phyloP scores from a whole-genome alignment of 495 filamentous ascomycete genomes.

The Aspergillus panamensis region DNA sequence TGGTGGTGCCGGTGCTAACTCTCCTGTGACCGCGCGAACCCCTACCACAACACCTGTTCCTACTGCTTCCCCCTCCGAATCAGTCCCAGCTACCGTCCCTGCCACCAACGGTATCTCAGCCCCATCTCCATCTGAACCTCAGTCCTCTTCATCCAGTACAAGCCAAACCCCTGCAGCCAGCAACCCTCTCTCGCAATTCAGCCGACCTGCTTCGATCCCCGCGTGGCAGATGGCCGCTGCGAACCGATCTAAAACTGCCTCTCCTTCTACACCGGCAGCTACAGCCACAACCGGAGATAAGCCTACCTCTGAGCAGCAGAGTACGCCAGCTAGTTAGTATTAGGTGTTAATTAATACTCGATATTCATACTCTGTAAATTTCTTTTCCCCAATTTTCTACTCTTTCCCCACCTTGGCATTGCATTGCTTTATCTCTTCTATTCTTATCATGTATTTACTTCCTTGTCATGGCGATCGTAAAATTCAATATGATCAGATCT shows the following conservation, averaged over 20 bases:
- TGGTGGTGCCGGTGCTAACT: slow-evolving; percentile 42
- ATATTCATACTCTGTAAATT: slow-evolving; percentile 13
- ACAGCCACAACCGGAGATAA: slow-evolving; percentile 21
- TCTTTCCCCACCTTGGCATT: slow-evolving; percentile 1
- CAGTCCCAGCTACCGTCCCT: slow-evolving; percentile 19
- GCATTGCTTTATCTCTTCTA: neutral
- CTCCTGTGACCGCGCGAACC: slow-evolving; percentile 35
- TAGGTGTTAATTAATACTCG: neutral
- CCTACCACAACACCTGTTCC: slow-evolving; percentile 27
- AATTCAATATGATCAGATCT: neutral
- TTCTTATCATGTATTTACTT: neutral
- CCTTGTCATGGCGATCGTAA: neutral
- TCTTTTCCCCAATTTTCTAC: slow-evolving; percentile 7
- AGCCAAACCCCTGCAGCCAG: slow-evolving; percentile 32
- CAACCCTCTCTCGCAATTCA: slow-evolving; percentile 42
- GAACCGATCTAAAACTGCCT: slow-evolving; percentile 51
- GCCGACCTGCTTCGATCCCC: slow-evolving; percentile 70
- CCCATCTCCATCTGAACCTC: slow-evolving; percentile 30
- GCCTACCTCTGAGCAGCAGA: slow-evolving; percentile 28
- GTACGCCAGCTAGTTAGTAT: slow-evolving; percentile 31
- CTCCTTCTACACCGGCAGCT: slow-evolving; percentile 29
- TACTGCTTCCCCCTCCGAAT: slow-evolving; percentile 25
- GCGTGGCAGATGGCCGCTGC: slow-evolving; percentile 84
- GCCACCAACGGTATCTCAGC: slow-evolving; percentile 32
- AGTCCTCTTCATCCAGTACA: slow-evolving; percentile 36